A percentile compares a stretch with the other conserved stretches of the same genome.
Evolutionary conservation across 202 grass and related monocot genomes (phyloP).

Genomic region (Alloteropsis angusta): DNA sequence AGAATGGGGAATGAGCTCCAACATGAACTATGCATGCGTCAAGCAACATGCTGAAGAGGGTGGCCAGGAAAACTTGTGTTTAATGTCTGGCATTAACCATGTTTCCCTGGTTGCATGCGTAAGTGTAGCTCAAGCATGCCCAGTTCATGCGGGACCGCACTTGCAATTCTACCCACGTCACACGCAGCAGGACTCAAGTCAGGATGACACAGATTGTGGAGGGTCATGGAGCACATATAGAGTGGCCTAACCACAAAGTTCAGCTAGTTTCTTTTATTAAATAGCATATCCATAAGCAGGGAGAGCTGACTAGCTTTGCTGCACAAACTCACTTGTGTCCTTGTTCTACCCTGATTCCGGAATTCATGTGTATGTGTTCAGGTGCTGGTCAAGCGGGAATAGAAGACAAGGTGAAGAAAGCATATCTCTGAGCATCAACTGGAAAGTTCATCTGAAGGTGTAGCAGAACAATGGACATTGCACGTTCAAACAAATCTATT

Average conservation of each 20-base stretch:
- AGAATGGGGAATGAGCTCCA: background rate
- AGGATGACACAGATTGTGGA: background rate
- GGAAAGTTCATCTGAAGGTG: background rate
- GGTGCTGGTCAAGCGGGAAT: background rate
- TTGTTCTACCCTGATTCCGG: background rate
- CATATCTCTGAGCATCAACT: background rate
- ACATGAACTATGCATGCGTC: background rate
- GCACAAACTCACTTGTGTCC: background rate
- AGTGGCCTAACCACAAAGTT: background rate
- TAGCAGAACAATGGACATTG: background rate
- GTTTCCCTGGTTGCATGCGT: background rate
- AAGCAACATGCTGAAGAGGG: background rate
- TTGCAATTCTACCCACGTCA: background rate
- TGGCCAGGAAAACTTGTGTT: background rate
- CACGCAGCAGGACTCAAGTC: background rate
- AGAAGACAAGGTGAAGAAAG: background rate
- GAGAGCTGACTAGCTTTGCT: background rate
- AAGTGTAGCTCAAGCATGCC: background rate
- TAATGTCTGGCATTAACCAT: background rate
- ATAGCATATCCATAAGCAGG: background rate
- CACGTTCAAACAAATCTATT: background rate
- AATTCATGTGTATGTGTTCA: background rate
- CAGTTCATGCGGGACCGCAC: background rate
- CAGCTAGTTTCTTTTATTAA: background rate
- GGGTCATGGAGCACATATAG: background rate